phyloP scores from a whole-genome alignment of 257 asterid genomes.

The Misopates orontium region DNA sequence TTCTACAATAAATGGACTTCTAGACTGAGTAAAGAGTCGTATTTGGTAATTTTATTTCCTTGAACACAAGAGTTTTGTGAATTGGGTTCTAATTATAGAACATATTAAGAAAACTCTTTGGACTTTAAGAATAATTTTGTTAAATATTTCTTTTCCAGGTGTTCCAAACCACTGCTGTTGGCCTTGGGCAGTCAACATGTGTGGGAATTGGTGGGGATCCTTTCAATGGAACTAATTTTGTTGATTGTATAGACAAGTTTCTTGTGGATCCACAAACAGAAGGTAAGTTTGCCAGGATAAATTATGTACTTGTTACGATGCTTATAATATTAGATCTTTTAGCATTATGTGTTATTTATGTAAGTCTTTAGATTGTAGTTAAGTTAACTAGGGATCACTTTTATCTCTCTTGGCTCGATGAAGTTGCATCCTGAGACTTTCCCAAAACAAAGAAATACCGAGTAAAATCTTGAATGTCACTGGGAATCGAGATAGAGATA shows the following conservation, averaged over 20 bases:
- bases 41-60: background rate
- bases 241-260: slow-evolving; percentile 86
- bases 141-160: slow-evolving; percentile 49
- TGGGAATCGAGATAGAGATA: too few relatives aligned
- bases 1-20: slow-evolving; percentile 7
- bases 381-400: slow-evolving; percentile 18
- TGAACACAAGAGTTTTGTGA: slow-evolving; percentile 10
- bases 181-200: slow-evolving; percentile 97
- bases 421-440: too few relatives aligned
- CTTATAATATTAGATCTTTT: too few relatives aligned
- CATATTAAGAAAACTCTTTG: slow-evolving; percentile 6
- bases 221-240: slow-evolving; percentile 96
- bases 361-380: background rate
- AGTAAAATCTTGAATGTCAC: too few relatives aligned
- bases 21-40: slow-evolving; percentile 13
- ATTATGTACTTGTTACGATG: too few relatives aligned
- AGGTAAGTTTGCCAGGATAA: slow-evolving; percentile 47
- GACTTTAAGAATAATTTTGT: slow-evolving; percentile 23
- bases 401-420: slow-evolving; percentile 18
- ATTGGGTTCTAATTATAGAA: slow-evolving; percentile 2
- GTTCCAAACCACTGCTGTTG: slow-evolving; percentile 98
- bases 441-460: too few relatives aligned
- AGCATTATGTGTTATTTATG: background rate
- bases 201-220: slow-evolving; percentile 99
- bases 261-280: slow-evolving; percentile 95